Evolutionary conservation across 1,139 yeast genomes (phyloP), one percentile per base, ranked within the genome.

Genomic region (Zygosaccharomyces pseudobailii): DNA sequence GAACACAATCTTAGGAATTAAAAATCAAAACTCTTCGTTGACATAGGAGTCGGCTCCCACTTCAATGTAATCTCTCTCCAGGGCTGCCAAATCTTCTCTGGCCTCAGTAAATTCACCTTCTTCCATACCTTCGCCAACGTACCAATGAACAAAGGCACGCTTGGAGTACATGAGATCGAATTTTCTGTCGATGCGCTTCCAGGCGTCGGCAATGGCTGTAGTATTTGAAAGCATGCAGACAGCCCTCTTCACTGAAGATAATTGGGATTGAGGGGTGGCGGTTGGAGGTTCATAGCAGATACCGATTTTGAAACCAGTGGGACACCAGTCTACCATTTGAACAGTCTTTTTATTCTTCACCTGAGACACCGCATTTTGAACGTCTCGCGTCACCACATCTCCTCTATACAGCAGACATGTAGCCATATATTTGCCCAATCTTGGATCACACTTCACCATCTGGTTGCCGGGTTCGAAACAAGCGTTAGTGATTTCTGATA

Each of bases 71-170:
- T 92, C 98, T 74, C 94, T 87, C 75, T 92, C 98, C 67, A 92
- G 80, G 53, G 97, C 96, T 57, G 97, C 97, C 71, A 92, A 81
- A 68, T 92, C 92, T 71, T 87, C 95, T 72, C 95, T 84, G 46
- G 95, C 95, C 71, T 87, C 95, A 49, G 87, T 81, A 71, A 87
- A 87, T 71, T 87, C 95, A 63, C 95, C 95, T 70, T 87, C 95
- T 69, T 87, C 95, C 95, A 87, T 86, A 73, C 95, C 95, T 72
- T 87, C 95, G 68, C 97, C 96, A 54, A 92, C 97, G 66, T 89
- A 92, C 97, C 97, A 92, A 76, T 92, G 98, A 55, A 92, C 98
- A 66, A 92, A 92, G 47, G 98, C 98, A 74, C 98, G 88, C 82
- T 90, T 92, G 64, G 92, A 80, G 76, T 89, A 92, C 98, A 92